A percentile compares a stretch with the other conserved stretches of the same genome.
Conservation (phyloP, 495 filamentous ascomycete species). For the Letharia columbiana region DNA sequence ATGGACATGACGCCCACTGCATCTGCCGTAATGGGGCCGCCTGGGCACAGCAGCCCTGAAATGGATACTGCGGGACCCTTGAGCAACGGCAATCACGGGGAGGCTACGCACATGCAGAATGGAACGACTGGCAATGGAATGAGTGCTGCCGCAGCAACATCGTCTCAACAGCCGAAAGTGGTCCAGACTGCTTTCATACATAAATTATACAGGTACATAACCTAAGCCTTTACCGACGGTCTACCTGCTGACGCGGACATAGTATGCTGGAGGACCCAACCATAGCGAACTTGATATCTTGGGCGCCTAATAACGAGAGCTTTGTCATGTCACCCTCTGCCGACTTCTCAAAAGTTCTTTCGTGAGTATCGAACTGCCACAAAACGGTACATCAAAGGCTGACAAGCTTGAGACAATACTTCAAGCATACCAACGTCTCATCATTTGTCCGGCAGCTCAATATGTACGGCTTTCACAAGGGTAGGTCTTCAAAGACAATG, state of each 20-base stretch:
- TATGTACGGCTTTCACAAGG: constrained; percentile 99
- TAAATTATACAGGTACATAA: constrained; percentile 90
- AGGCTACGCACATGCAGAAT: constrained; percentile 29
- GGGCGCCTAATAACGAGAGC: constrained; percentile 88
- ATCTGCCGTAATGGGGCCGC: constrained; percentile 33
- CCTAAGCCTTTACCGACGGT: not conserved
- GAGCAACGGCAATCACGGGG: constrained; percentile 25
- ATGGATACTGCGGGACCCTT: constrained; percentile 33
- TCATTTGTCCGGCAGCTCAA: constrained; percentile 97
- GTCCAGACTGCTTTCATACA: constrained; percentile 99
- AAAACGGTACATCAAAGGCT: constrained; percentile 17
- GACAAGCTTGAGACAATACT: constrained; percentile 63
- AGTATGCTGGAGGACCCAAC: constrained; percentile 94
- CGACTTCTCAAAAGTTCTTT: constrained; percentile 96
- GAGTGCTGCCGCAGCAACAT: constrained; percentile 60
- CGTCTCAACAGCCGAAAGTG: constrained; percentile 91
- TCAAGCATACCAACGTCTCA: constrained; percentile 98
- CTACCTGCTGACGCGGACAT: constrained; percentile 33
- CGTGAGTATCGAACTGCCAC: constrained; percentile 49
- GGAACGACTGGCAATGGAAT: constrained; percentile 36
- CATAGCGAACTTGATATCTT: constrained; percentile 93
- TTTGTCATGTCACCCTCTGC: constrained; percentile 97
- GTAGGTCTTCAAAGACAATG: constrained; percentile 39
- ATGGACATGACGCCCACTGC: constrained; percentile 46
- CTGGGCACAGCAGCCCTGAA: constrained; percentile 41